Evolutionary conservation across 192 early-diverging fungal genomes (phyloP).

Genomic region (Rhizophagus sp.): DNA sequence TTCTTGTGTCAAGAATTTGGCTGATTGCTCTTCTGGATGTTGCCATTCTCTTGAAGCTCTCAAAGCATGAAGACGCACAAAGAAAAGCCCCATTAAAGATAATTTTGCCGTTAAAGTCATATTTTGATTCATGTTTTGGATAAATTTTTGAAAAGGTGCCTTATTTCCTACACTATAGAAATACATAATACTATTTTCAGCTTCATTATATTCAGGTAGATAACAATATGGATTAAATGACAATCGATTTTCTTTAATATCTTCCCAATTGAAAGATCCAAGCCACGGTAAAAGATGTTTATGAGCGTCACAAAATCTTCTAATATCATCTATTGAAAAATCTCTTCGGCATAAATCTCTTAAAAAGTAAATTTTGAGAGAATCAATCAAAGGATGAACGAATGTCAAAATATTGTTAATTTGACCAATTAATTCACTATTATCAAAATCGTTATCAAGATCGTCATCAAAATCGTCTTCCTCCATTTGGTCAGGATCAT

Average conservation of each 20-base stretch:
- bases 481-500: not conserved
- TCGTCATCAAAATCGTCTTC: slow-evolving; percentile 1
- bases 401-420: slow-evolving; percentile 7
- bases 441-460: slow-evolving; percentile 9
- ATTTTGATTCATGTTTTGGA: not conserved
- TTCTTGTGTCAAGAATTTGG: not conserved
- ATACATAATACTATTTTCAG: not conserved
- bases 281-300: slow-evolving; percentile 25
- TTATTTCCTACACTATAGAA: not conserved
- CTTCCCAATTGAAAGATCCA: slow-evolving; percentile 14
- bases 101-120: not conserved
- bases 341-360: slow-evolving; percentile 6
- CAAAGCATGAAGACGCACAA: slow-evolving; percentile 5
- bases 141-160: not conserved
- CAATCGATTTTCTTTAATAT: not conserved
- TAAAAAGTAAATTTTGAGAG: slow-evolving; percentile 28
- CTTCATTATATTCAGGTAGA: not conserved
- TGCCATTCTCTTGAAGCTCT: slow-evolving; percentile 17
- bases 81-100: slow-evolving; percentile 9
- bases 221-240: slow-evolving; percentile 31
- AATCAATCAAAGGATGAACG: not conserved
- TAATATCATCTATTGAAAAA: slow-evolving; percentile 25
- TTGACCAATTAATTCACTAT: not conserved
- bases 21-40: not conserved
- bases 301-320: slow-evolving; percentile 12